Evolutionary conservation across 148 eudicot genomes (phyloP).

Genomic region (Chenopodium album): DNA sequence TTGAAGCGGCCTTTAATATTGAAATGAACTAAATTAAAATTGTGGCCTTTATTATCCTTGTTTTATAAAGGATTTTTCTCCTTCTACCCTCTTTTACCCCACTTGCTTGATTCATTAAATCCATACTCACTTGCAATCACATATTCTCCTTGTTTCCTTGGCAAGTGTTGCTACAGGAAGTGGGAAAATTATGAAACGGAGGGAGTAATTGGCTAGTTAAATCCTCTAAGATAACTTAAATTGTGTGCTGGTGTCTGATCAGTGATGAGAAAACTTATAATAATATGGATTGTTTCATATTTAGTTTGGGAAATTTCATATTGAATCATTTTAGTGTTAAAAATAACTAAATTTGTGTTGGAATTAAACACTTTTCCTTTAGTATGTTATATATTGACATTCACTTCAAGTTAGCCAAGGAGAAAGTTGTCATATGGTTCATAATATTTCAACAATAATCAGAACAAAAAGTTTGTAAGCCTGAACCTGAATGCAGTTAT

Average conservation of each 20-base stretch:
- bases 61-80: too few relatives aligned
- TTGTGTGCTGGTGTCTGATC: background rate
- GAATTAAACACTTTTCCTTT: too few relatives aligned
- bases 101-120: too few relatives aligned
- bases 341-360: background rate
- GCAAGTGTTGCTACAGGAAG: too few relatives aligned
- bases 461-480: background rate
- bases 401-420: background rate
- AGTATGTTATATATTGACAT: background rate
- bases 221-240: background rate
- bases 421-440: background rate
- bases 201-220: background rate
- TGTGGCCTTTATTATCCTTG: too few relatives aligned
- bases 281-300: background rate
- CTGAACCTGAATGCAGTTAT: background rate
- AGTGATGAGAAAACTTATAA: background rate
- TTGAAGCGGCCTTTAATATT: background rate
- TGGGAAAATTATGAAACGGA: too few relatives aligned
- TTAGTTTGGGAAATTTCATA: background rate
- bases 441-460: too few relatives aligned
- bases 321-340: background rate
- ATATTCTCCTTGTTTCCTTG: too few relatives aligned
- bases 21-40: background rate
- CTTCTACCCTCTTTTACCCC: too few relatives aligned
- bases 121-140: too few relatives aligned